Evolutionary conservation across 1,284 basidiomycete species (phyloP).

Genomic region (Ceratobasidium sp.): DNA sequence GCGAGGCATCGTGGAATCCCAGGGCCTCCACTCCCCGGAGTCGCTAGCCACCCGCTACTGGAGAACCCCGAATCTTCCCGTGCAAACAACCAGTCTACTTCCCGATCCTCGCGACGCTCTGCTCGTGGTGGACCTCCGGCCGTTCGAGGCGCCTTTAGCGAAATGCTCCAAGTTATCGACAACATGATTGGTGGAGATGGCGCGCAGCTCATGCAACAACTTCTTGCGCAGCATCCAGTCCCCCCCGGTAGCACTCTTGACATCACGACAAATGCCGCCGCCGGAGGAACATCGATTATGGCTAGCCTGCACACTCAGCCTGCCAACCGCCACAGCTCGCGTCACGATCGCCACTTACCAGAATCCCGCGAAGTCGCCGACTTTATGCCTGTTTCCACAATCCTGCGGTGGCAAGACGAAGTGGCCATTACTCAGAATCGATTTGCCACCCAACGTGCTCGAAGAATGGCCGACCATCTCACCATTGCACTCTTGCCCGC

Average conservation of each 20-base stretch:
- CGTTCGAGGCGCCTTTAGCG: slow-evolving; percentile 55
- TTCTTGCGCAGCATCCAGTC: slow-evolving; percentile 57
- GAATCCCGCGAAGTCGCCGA: slow-evolving; percentile 43
- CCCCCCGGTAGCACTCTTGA: slow-evolving; percentile 61
- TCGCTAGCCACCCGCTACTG: slow-evolving; percentile 82
- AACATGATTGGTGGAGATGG: slow-evolving; percentile 83
- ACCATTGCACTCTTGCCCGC: slow-evolving; percentile 81
- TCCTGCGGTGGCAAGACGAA: slow-evolving; percentile 93
- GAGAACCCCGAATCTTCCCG: slow-evolving; percentile 63
- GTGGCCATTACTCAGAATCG: slow-evolving; percentile 80
- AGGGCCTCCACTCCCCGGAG: slow-evolving; percentile 60
- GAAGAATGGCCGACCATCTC: slow-evolving; percentile 75
- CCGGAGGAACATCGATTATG: slow-evolving; percentile 23
- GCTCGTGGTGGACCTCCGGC: slow-evolving; percentile 59
- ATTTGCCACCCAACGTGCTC: slow-evolving; percentile 70
- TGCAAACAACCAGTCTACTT: slow-evolving; percentile 57
- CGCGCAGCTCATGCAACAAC: slow-evolving; percentile 81
- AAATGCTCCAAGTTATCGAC: slow-evolving; percentile 80
- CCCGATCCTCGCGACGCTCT: slow-evolving; percentile 61
- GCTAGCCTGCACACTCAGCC: slow-evolving; percentile 23
- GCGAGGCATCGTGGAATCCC: slow-evolving; percentile 15
- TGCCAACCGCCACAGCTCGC: not conserved
- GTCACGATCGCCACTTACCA: slow-evolving; percentile 24
- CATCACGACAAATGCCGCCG: slow-evolving; percentile 46
- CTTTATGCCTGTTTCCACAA: slow-evolving; percentile 72